Evolutionary conservation across 2,329 filamentous ascomycete species (phyloP), one percentile per base, ranked within the genome.

Genomic region (Thelonectria blattea): DNA sequence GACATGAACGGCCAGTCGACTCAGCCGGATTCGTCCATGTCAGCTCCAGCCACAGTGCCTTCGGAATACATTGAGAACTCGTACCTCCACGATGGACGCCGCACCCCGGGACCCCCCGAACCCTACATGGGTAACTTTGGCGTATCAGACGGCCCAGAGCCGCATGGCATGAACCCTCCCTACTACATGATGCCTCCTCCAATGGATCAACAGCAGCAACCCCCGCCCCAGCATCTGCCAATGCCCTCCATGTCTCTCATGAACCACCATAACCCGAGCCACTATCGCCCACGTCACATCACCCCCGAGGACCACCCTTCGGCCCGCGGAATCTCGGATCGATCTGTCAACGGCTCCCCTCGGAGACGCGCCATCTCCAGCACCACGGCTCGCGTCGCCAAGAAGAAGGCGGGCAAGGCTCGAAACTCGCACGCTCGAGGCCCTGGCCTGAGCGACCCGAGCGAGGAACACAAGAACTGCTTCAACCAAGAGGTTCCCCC

Each of bases 21-120:
- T 59, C 79, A 81, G 54, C 72, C 77, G 18, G 76, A 76, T 20
- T 81, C 81, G n/a, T 80, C 81, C 7, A 79, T 83, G 74, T 67
- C 76, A 27, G 70, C 78, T 39, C 75, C 78, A n/a, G 67, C 75
- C 14, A 68, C 74, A 17, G 70, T 73, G 15, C 62, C 76, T 45
- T 60, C 67, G 6, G 75, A 78, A 18, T 77, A 74, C 45, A 68
- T 78, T 42, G 73, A 75, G 41, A 14, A 47, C 39, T 69, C 75
- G 52, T 77, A 81, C 71, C 76, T 76, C 54, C 69, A 71, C 11
- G 77, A 74, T 64, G 78, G 73, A 61, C 74, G 74, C 41, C 74
- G 72, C 45, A 77, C 74, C 30, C 79, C 75, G 8, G 73, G 71
- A 7, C 75, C 76, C 22, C 76, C 71, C 3, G 71, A 74, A 46